These are phyloP conservation scores for Naumovozyma baii DNA, from an alignment of 805 yeast species.

Conservation along the genomic window DNA sequence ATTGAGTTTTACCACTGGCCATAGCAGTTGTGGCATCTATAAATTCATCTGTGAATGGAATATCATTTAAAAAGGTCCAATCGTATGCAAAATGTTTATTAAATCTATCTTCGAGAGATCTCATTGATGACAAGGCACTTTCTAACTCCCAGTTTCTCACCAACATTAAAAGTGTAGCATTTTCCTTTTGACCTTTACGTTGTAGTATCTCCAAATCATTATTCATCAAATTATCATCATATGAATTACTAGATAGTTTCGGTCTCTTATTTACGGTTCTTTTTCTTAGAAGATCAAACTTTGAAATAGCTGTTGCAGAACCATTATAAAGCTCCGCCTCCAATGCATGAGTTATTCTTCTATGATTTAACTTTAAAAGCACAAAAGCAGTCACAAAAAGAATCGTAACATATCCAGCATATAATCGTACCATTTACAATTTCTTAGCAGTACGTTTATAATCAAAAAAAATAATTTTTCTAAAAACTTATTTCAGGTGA, in stretches of 20 bases:
- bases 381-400: background rate
- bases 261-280: conserved; percentile 6
- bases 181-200: conserved; percentile 25
- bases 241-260: conserved; percentile 23
- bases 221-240: conserved; percentile 12
- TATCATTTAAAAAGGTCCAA: conserved; percentile 74
- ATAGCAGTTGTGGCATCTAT: conserved; percentile 48
- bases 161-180: conserved; percentile 81
- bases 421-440: background rate
- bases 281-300: conserved; percentile 11
- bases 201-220: background rate
- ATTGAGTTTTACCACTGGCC: conserved; percentile 56
- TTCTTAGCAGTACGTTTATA: too few relatives aligned
- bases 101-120: conserved; percentile 69
- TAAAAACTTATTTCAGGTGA: too few relatives aligned
- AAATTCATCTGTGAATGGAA: conserved; percentile 54
- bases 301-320: background rate
- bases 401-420: too few relatives aligned
- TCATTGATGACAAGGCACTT: conserved; percentile 66
- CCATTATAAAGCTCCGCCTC: background rate
- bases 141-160: conserved; percentile 72
- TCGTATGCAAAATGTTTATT: conserved; percentile 57
- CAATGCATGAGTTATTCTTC: background rate
- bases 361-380: background rate
- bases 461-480: too few relatives aligned